phyloP scores from a whole-genome alignment of 2,329 filamentous ascomycete genomes.

The Purpureocillium takamizusanense region DNA sequence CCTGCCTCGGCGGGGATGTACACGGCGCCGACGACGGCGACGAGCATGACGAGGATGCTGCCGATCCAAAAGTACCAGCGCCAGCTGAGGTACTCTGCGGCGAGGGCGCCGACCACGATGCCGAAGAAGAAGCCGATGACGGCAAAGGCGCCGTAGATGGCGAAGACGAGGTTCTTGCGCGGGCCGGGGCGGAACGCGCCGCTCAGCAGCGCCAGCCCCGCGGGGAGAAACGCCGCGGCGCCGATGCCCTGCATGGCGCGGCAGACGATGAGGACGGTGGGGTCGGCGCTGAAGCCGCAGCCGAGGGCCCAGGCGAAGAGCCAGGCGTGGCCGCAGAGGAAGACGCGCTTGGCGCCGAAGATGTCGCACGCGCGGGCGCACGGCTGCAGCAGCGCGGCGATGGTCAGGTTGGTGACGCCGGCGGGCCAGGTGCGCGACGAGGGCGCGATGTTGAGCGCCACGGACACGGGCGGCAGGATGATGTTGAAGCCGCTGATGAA shows the following conservation, averaged over 20 bases:
- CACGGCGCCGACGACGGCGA: constrained; percentile 33
- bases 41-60: constrained; percentile 29
- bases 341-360: constrained; percentile 53
- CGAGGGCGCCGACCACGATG: constrained; percentile 58
- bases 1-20: constrained; percentile 27
- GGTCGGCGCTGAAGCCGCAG: constrained; percentile 58
- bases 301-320: constrained; percentile 60
- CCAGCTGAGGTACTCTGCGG: constrained; percentile 53
- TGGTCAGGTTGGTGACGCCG: constrained; percentile 50
- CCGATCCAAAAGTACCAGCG: constrained; percentile 66
- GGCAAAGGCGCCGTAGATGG: constrained; percentile 49
- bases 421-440: constrained; percentile 55
- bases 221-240: constrained; percentile 58
- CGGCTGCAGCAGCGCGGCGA: constrained; percentile 51
- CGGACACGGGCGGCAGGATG: constrained; percentile 57
- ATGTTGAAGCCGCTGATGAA: constrained; percentile 71
- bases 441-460: constrained; percentile 54
- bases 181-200: constrained; percentile 62
- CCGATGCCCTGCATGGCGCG: constrained; percentile 69
- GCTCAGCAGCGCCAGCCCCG: constrained; percentile 62
- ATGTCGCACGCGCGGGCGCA: constrained; percentile 54
- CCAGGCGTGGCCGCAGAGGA: constrained; percentile 53
- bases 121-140: constrained; percentile 54
- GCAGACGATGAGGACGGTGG: constrained; percentile 63
- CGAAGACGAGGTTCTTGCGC: constrained; percentile 59